phyloP scores from a whole-genome alignment of 108 stramenopile genomes.

The Skeletonema marinoi region DNA sequence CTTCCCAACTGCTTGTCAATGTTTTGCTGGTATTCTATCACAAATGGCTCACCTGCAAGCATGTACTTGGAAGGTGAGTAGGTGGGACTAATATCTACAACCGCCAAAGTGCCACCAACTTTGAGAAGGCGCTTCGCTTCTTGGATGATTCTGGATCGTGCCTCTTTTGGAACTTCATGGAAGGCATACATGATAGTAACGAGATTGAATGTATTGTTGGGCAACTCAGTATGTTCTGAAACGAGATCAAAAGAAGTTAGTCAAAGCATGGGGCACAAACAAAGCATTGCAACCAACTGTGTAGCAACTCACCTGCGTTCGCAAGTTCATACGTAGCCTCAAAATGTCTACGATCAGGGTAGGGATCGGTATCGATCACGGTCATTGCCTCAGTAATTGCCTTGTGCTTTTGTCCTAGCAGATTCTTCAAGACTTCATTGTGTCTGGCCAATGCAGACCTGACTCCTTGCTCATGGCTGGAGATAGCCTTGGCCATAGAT shows the following conservation, averaged over 20 bases:
- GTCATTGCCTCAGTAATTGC: neutral
- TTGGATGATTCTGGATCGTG: slow-evolving; percentile 56
- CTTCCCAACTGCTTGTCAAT: slow-evolving; percentile 70
- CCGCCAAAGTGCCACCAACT: slow-evolving; percentile 65
- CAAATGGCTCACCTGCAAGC: slow-evolving; percentile 87
- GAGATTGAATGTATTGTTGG: slow-evolving; percentile 50
- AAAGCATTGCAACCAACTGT: neutral
- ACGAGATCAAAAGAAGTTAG: neutral
- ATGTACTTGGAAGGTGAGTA: slow-evolving; percentile 64
- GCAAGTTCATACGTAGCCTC: slow-evolving; percentile 34
- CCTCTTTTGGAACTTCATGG: slow-evolving; percentile 73
- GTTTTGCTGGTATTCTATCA: slow-evolving; percentile 85
- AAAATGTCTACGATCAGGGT: slow-evolving; percentile 8
- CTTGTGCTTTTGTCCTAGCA: slow-evolving; percentile 14
- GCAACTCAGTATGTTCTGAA: slow-evolving; percentile 58
- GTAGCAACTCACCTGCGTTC: slow-evolving; percentile 49
- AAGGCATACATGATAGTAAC: slow-evolving; percentile 67
- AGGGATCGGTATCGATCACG: slow-evolving; percentile 4
- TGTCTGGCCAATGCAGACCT: slow-evolving; percentile 24
- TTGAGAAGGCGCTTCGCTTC: slow-evolving; percentile 72
- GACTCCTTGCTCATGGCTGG: slow-evolving; percentile 24
- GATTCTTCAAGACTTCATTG: slow-evolving; percentile 11
- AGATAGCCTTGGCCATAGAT: slow-evolving; percentile 65
- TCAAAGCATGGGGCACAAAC: neutral
- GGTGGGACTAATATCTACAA: slow-evolving; percentile 73